Conservation (phyloP, 306 rosid species). For the Lathyrus sativus region DNA sequence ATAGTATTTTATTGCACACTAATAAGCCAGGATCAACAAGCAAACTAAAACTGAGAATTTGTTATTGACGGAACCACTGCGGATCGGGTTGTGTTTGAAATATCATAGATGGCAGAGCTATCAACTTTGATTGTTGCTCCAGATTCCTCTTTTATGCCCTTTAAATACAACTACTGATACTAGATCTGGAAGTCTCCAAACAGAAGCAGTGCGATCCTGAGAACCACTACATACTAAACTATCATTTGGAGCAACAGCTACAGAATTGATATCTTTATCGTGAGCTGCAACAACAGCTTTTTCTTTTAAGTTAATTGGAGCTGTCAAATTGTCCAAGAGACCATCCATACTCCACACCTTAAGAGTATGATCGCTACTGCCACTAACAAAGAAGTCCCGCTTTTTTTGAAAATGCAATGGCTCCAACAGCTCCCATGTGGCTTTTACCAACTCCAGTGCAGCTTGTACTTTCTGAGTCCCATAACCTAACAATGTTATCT, state of each 20-base stretch:
- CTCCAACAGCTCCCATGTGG: constrained; percentile 92
- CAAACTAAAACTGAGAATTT: no score
- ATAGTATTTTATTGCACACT: no score
- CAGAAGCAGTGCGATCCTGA: constrained; percentile 96
- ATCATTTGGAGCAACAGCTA: constrained; percentile 96
- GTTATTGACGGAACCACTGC: no score
- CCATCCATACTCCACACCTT: constrained; percentile 88
- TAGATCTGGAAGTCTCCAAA: constrained; percentile 96
- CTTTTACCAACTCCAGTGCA: constrained; percentile 86
- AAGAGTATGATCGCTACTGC: constrained; percentile 91
- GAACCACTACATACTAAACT: constrained; percentile 94
- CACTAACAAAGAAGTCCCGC: constrained; percentile 86
- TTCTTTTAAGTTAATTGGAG: constrained; percentile 85
- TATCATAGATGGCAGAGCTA: no score
- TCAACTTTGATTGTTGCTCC: no score
- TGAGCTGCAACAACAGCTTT: constrained; percentile 94
- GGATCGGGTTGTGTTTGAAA: no score
- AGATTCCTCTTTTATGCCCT: constrained; percentile 92
- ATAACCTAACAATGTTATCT: constrained; percentile 87
- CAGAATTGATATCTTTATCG: constrained; percentile 88
- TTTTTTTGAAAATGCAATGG: constrained; percentile 81
- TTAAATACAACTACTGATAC: no score
- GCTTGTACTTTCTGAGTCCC: constrained; percentile 79
- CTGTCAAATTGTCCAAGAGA: constrained; percentile 55
- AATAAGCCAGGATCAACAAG: no score